phyloP scores from a whole-genome alignment of 805 yeast species.

The Ogataea sp. region DNA sequence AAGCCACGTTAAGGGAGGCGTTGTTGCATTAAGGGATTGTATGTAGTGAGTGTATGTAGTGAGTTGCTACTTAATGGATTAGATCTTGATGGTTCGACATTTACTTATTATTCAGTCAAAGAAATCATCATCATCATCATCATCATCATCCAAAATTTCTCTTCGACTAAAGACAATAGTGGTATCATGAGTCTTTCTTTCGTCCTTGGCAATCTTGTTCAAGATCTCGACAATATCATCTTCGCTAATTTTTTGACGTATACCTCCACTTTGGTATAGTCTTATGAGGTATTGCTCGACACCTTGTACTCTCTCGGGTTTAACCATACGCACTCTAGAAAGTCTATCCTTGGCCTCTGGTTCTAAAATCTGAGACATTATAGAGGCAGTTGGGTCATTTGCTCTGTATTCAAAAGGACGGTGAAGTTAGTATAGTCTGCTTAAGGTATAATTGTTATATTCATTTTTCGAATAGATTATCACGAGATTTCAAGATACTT shows the following conservation, averaged over 20 bases:
- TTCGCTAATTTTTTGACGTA: conserved; percentile 68
- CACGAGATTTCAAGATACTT: too few relatives aligned
- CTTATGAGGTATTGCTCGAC: conserved; percentile 76
- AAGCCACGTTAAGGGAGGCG: too few relatives aligned
- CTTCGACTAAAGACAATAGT: conserved; percentile 56
- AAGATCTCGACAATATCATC: conserved; percentile 75
- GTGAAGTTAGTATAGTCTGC: background rate
- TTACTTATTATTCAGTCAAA: conserved; percentile 21
- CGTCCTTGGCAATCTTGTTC: conserved; percentile 73
- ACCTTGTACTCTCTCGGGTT: conserved; percentile 84
- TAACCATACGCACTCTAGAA: conserved; percentile 77
- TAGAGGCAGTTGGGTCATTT: conserved; percentile 18
- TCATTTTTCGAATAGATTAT: too few relatives aligned
- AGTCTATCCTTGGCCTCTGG: conserved; percentile 83
- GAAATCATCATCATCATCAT: conserved; percentile 20
- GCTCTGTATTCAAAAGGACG: conserved; percentile 3
- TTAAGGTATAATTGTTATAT: background rate
- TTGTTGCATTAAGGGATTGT: too few relatives aligned
- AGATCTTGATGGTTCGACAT: too few relatives aligned
- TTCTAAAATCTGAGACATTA: conserved; percentile 63
- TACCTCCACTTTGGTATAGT: conserved; percentile 69
- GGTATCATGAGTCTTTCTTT: conserved; percentile 48
- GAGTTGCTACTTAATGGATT: too few relatives aligned
- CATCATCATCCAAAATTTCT: conserved; percentile 13
- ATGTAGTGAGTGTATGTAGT: too few relatives aligned